Base-by-base conservation (phyloP, 169 alveolate species). In the Plasmodium malariae region DNA sequence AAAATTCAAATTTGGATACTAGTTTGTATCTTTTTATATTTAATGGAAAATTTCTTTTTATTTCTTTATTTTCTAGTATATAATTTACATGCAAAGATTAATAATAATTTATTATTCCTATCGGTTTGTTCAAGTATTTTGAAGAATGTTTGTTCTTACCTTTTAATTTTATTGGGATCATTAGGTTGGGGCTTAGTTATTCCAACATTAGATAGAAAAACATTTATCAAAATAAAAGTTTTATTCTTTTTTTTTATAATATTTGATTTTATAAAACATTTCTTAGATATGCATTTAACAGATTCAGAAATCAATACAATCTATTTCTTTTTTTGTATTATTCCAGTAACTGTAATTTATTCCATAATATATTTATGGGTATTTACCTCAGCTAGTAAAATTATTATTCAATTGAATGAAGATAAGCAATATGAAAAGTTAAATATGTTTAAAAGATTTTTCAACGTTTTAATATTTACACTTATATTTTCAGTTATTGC, bases 121-220 rank as follows among this genome's bases (percentile, higher is more conserved):
- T 69, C 92, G 0, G 92, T 86, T 55, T 69, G 65, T 59, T 70
- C 74, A 0, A 86, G 92, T 49, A 71, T 86, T 7, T 86, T 86
- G 21, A 86, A 86, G 34, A 86, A 86, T 57, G 92, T 86, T 14
- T 86, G 92, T 51, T 86, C 92, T 2, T 86, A 86, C 59, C 74
- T 86, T 57, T 59, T 86, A 69, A 86, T 86, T 19, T 86, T 86
- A 70, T 70, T 86, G 36, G 92, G 92, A 19, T 43, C 92, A 40
- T 63, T 86, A 69, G 92, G 92, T 14, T 86, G 92, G 92, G 92
- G 92, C 14, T 43, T 86, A 43, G 92, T 86, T n/a, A 70, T 68
- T 17, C 92, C 92, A 7, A 86, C 92, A 28, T 55, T 86, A 45
- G 92, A 86, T 24, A 86, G 55, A 63, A 68, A 69, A 57, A 86